A percentile compares a stretch with the other conserved stretches of the same genome.
Evolutionary conservation across 2,329 filamentous ascomycete species (phyloP).

Genomic region (Verticillium dahliae): DNA sequence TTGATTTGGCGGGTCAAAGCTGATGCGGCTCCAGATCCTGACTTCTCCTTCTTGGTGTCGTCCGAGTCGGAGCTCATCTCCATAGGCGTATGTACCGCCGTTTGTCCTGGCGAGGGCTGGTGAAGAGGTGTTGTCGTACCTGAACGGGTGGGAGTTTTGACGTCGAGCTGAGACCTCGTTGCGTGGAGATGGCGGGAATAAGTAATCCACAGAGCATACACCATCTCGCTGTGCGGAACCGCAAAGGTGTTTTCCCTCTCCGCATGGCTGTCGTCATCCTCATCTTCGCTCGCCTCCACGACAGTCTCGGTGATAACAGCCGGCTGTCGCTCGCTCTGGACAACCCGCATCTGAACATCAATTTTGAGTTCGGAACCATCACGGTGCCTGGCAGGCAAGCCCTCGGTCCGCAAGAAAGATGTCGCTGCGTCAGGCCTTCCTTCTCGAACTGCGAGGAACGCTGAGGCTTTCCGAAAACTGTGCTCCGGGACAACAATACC

Average conservation of each 20-base stretch:
- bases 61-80: constrained; percentile 51
- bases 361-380: constrained; percentile 91
- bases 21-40: constrained; percentile 34
- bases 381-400: constrained; percentile 77
- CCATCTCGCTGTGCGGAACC: constrained; percentile 61
- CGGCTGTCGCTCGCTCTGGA: constrained; percentile 73
- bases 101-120: constrained; percentile 73
- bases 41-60: constrained; percentile 31
- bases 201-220: constrained; percentile 95
- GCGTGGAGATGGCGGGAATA: constrained; percentile 91
- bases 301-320: constrained; percentile 57
- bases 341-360: constrained; percentile 93
- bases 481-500: constrained; percentile 97
- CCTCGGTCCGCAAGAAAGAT: constrained; percentile 77
- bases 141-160: constrained; percentile 57
- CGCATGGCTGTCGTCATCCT: constrained; percentile 34
- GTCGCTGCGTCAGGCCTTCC: constrained; percentile 72
- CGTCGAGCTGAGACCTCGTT: constrained; percentile 51
- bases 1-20: constrained; percentile 50
- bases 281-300: constrained; percentile 53
- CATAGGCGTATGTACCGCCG: constrained; percentile 48
- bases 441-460: constrained; percentile 76
- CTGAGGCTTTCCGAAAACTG: constrained; percentile 84
- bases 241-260: constrained; percentile 38
- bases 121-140: constrained; percentile 65